Evolutionary conservation across 2,329 filamentous ascomycete genomes (phyloP).

Genomic region (Acrodontium crateriforme): DNA sequence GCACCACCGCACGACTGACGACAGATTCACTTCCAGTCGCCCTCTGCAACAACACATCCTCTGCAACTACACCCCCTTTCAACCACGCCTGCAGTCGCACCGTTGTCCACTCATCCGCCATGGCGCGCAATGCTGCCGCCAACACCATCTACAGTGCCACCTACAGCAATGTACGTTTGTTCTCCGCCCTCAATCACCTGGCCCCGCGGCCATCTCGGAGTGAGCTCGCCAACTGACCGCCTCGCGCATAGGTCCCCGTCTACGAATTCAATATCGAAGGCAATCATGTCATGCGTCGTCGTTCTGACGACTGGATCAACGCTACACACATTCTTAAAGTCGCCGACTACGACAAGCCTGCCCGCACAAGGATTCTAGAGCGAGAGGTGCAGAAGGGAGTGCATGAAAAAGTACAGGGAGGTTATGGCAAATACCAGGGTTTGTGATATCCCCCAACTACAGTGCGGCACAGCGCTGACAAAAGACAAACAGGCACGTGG

Average conservation of each 20-base stretch:
- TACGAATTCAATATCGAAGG: constrained; percentile 81
- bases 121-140: constrained; percentile 21
- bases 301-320: constrained; percentile 95
- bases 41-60: too few species aligned
- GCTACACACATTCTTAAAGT: constrained; percentile 98
- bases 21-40: too few species aligned
- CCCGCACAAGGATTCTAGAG: constrained; percentile 85
- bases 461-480: constrained; percentile 1
- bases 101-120: too few species aligned
- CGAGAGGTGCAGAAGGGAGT: constrained; percentile 91
- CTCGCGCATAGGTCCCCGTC: constrained; percentile 62
- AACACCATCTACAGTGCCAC: constrained; percentile 49
- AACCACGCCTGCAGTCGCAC: too few species aligned
- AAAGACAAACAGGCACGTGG: constrained; percentile 67
- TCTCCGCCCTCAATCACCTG: constrained; percentile 1
- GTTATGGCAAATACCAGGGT: constrained; percentile 98
- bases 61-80: too few species aligned
- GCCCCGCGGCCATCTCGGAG: background rate
- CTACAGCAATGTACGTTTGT: constrained; percentile 36
- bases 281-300: constrained; percentile 92
- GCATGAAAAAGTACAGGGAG: constrained; percentile 96
- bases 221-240: constrained; percentile 5
- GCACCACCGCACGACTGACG: too few species aligned
- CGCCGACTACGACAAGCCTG: constrained; percentile 92
- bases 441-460: constrained; percentile 9